Base-by-base conservation (phyloP, 371 early-diverging fungal genomes). In the Mucor mucedo region DNA sequence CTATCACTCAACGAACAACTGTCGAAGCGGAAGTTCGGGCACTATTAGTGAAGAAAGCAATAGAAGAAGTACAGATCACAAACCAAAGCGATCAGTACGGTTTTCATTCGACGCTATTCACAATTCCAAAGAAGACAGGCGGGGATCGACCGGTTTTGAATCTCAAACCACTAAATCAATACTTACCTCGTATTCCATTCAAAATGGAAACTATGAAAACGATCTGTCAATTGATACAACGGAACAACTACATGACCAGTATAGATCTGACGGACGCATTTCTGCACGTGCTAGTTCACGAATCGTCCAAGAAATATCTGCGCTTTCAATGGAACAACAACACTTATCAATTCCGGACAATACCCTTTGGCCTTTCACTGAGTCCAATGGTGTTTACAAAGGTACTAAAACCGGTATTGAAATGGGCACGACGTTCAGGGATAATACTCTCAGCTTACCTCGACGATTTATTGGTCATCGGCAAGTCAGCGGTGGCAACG, bases 291-390 rank as follows among this genome's bases (percentile, higher is more conserved):
- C 60, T 53, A 8, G 48, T 73, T 10, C 65, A 73, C 38, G n/a
- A 45, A 8, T 2, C 29, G 5, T 61, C 52, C 14, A 56, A 52
- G 1, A 56, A 64, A 4, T 79, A 66, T 53, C 73, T 82, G 16
- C 78, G 76, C 48, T 85, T 82, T 65, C 58, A 63, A 30, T 80
- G 78, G 71, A 62, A 76, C 10, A 5, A 35, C 74, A 69, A 7
- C n/a, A n/a, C n/a, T n/a, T n/a, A n/a, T n/a, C n/a, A n/a, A n/a
- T n/a, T n/a, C n/a, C n/a, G n/a, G n/a, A n/a, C n/a, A n/a, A n/a
- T n/a, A n/a, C n/a, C n/a, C n/a, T n/a, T n/a, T n/a, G n/a, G n/a
- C n/a, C n/a, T n/a, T n/a, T n/a, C n/a, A n/a, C n/a, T n/a, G n/a
- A n/a, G n/a, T n/a, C n/a, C n/a, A n/a, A n/a, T n/a, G n/a, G n/a